phyloP scores from a whole-genome alignment of 2,329 filamentous ascomycete genomes.

The Beauveria varroae region DNA sequence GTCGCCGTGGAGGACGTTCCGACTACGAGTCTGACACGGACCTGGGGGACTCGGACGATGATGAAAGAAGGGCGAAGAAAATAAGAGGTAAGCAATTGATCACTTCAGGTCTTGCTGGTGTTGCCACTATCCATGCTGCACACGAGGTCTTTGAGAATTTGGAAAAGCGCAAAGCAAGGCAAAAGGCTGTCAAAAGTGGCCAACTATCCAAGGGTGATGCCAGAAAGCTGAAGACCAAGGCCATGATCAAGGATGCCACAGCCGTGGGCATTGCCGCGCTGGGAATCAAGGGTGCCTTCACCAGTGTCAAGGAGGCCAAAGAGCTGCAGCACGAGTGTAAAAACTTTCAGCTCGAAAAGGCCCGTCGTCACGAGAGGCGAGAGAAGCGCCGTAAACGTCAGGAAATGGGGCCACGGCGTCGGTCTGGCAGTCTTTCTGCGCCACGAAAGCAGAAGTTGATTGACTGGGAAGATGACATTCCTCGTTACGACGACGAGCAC shows the following conservation, averaged over 20 bases:
- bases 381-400: conserved; percentile 18
- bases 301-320: conserved; percentile 48
- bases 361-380: conserved; percentile 41
- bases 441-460: conserved; percentile 29
- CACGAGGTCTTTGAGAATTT: conserved; percentile 52
- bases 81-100: conserved; percentile 57
- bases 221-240: conserved; percentile 49
- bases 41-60: conserved; percentile 50
- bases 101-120: conserved; percentile 47
- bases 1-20: conserved; percentile 23
- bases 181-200: conserved; percentile 47
- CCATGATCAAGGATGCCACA: conserved; percentile 50
- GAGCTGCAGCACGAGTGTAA: conserved; percentile 41
- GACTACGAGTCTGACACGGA: conserved; percentile 46
- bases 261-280: conserved; percentile 50
- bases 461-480: conserved; percentile 33
- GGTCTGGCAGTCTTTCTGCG: conserved; percentile 38
- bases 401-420: conserved; percentile 28
- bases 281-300: conserved; percentile 49
- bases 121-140: conserved; percentile 54
- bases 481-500: conserved; percentile 39
- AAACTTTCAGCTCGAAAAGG: conserved; percentile 42
- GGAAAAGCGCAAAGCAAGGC: conserved; percentile 46
- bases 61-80: conserved; percentile 46
- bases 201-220: conserved; percentile 43